A percentile compares a stretch with the other conserved stretches of the same genome.
phyloP scores from a whole-genome alignment of 352 stramenopile genomes.

The Peronosclerospora sorghi region DNA sequence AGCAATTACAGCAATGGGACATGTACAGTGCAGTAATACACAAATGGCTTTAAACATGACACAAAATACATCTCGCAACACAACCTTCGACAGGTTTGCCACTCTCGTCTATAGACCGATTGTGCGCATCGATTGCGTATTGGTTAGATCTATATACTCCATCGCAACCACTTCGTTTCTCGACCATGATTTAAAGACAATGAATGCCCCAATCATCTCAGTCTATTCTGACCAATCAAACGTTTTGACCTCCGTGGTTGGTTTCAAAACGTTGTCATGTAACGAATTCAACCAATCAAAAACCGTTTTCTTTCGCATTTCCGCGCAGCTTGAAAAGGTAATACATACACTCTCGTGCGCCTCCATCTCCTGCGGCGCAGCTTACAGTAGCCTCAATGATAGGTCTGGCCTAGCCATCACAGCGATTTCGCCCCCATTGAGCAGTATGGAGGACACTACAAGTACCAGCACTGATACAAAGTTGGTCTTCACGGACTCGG shows the following conservation, averaged over 20 bases:
- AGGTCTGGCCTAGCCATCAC: too few species aligned
- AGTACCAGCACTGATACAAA: conserved; percentile 15
- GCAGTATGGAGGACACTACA: conserved; percentile 25
- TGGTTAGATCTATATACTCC: conserved; percentile 76
- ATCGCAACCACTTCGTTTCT: conserved; percentile 16
- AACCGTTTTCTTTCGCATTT: too few species aligned
- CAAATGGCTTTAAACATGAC: background rate
- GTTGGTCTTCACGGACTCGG: conserved; percentile 21
- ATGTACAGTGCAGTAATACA: conserved; percentile 9
- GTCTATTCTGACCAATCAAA: conserved; percentile 4
- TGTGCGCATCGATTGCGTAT: conserved; percentile 69
- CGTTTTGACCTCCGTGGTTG: background rate
- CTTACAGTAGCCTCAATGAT: too few species aligned
- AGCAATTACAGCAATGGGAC: conserved; percentile 60
- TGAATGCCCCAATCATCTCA: too few species aligned
- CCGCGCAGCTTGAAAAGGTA: too few species aligned
- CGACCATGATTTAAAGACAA: too few species aligned
- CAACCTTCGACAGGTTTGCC: conserved; percentile 59
- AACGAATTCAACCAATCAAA: too few species aligned
- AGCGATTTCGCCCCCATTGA: background rate
- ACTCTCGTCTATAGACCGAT: conserved; percentile 49
- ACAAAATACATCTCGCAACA: background rate
- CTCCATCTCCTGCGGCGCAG: too few species aligned
- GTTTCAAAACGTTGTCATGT: too few species aligned
- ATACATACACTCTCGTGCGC: too few species aligned